Conservation (phyloP, 2,329 filamentous ascomycete genomes). For the Fusarium kyushuense region DNA sequence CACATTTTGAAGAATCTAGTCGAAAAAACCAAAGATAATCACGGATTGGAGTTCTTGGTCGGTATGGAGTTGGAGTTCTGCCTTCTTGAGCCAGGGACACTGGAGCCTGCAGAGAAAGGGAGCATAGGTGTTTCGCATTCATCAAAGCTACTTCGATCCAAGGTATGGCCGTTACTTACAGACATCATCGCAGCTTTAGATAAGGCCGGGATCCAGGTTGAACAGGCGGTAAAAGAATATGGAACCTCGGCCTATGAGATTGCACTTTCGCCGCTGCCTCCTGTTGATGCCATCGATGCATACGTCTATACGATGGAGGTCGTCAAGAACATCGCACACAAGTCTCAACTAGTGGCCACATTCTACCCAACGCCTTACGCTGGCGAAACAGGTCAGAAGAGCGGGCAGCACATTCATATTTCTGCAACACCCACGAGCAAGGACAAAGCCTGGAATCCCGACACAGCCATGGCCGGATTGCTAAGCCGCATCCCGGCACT, state of each 20-base stretch:
- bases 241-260: slow-evolving; percentile 11
- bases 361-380: slow-evolving; percentile 14
- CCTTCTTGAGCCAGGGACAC: not conserved
- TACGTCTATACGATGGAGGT: slow-evolving; percentile 8
- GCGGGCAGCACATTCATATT: slow-evolving; percentile 20
- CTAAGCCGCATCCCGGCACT: slow-evolving; percentile 10
- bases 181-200: not conserved
- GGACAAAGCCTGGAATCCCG: not conserved
- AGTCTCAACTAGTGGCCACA: not conserved
- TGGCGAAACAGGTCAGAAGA: slow-evolving; percentile 3
- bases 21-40: not conserved
- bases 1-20: not conserved
- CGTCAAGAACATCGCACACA: not conserved
- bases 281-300: slow-evolving; percentile 2
- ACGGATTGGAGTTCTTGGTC: not conserved
- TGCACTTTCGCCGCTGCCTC: slow-evolving; percentile 7
- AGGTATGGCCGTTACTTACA: not conserved
- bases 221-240: slow-evolving; percentile 18
- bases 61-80: slow-evolving; percentile 24
- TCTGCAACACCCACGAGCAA: not conserved
- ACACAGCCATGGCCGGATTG: not conserved
- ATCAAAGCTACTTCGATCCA: not conserved
- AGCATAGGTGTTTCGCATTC: not conserved
- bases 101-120: not conserved
- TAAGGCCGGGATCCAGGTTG: not conserved